Percentiles rank a stretch among this genome's conserved stretches.
These are phyloP conservation scores for Plantago rigida DNA, from an alignment of 305 asterid genomes.

Conservation along the genomic window DNA sequence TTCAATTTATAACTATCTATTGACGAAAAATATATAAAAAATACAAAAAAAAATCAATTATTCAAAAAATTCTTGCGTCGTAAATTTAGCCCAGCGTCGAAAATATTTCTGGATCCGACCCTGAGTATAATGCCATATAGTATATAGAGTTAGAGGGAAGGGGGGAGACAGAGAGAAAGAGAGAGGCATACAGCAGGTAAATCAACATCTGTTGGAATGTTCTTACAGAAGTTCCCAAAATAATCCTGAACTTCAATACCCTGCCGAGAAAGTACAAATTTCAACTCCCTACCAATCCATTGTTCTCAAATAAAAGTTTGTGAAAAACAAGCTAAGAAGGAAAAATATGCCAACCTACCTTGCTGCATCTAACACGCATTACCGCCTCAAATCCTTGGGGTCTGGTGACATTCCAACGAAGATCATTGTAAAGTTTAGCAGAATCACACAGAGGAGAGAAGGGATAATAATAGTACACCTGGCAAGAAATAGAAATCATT, in stretches of 20 bases:
- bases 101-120: too few relatives aligned
- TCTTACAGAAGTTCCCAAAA: slow-evolving; percentile 80
- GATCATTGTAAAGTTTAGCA: slow-evolving; percentile 92
- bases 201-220: slow-evolving; percentile 92
- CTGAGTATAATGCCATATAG: not conserved
- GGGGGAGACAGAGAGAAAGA: slow-evolving; percentile 30
- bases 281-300: slow-evolving; percentile 9
- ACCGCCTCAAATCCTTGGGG: slow-evolving; percentile 99
- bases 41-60: too few relatives aligned
- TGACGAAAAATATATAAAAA: too few relatives aligned
- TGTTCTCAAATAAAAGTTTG: slow-evolving; percentile 20
- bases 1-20: too few relatives aligned
- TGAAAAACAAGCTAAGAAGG: slow-evolving; percentile 8
- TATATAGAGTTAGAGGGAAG: slow-evolving; percentile 7
- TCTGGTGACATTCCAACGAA: slow-evolving; percentile 96
- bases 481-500: slow-evolving; percentile 24
- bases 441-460: slow-evolving; percentile 92
- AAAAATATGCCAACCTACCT: slow-evolving; percentile 42
- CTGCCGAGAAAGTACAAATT: slow-evolving; percentile 33
- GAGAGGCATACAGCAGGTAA: slow-evolving; percentile 69
- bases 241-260: slow-evolving; percentile 97
- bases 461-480: slow-evolving; percentile 90
- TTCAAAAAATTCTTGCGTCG: too few relatives aligned
- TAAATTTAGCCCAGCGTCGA: too few relatives aligned
- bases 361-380: slow-evolving; percentile 99